phyloP scores from a whole-genome alignment of 148 eudicot species.

The Hydrangea macrophylla region DNA sequence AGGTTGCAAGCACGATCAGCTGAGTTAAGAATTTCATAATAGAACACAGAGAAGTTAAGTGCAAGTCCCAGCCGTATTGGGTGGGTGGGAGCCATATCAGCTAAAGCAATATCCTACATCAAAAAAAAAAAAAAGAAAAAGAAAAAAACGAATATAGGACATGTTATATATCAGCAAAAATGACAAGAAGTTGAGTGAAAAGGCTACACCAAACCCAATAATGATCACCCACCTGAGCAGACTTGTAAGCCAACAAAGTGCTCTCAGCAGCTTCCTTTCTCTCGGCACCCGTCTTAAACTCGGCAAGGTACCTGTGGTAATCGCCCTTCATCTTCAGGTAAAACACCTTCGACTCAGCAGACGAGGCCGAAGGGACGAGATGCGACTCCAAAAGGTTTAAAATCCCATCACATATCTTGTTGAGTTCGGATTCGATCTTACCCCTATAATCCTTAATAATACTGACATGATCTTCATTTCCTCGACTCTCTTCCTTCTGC shows the following conservation, averaged over 20 bases:
- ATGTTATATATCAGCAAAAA: not conserved
- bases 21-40: conserved; percentile 77
- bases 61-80: conserved; percentile 94
- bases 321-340: conserved; percentile 93
- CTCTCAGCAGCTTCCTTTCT: conserved; percentile 85
- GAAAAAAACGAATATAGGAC: not conserved
- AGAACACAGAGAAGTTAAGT: conserved; percentile 83
- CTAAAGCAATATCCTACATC: conserved; percentile 65
- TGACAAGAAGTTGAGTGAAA: not conserved
- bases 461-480: conserved; percentile 69
- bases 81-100: conserved; percentile 79
- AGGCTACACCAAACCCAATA: no score
- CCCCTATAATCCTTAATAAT: conserved; percentile 68
- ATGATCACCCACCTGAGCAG: conserved; percentile 64
- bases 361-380: conserved; percentile 60
- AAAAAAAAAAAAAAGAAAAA: conserved; percentile 11
- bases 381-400: conserved; percentile 61
- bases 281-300: conserved; percentile 73
- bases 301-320: conserved; percentile 74
- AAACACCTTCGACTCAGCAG: conserved; percentile 78
- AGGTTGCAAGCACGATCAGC: conserved; percentile 85
- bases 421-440: conserved; percentile 73
- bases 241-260: conserved; percentile 76
- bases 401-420: conserved; percentile 75
- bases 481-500: conserved; percentile 83